These are phyloP conservation scores for Petasospora rhodanensis DNA, from an alignment of 1,139 yeast species.

Conservation along the genomic window DNA sequence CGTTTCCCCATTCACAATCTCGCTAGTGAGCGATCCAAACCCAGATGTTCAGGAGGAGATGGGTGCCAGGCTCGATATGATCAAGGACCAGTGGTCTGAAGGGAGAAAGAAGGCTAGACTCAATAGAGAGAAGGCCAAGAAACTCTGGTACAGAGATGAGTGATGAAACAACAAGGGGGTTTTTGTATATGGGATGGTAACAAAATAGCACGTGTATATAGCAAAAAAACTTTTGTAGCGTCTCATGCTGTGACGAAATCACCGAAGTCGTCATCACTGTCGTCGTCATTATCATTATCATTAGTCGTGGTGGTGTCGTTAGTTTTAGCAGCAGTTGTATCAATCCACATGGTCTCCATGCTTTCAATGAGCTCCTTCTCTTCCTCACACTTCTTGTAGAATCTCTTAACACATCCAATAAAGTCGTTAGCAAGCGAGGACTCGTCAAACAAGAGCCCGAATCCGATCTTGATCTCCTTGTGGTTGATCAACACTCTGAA, in stretches of 20 bases:
- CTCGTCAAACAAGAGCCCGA: slow-evolving; percentile 39
- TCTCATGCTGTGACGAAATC: slow-evolving; percentile 35
- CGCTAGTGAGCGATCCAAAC: slow-evolving; percentile 44
- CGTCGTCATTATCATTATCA: slow-evolving; percentile 11
- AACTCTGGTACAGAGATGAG: slow-evolving; percentile 59
- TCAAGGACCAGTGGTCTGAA: slow-evolving; percentile 47
- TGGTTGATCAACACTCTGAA: slow-evolving; percentile 20
- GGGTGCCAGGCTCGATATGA: slow-evolving; percentile 37
- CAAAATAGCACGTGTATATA: slow-evolving; percentile 7
- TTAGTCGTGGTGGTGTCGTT: too few relatives aligned
- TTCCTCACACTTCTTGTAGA: slow-evolving; percentile 14
- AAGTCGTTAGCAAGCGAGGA: slow-evolving; percentile 33
- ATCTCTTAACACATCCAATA: slow-evolving; percentile 33
- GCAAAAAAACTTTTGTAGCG: neutral
- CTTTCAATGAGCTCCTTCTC: slow-evolving; percentile 3
- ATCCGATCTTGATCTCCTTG: slow-evolving; percentile 20
- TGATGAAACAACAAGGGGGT: slow-evolving; percentile 15
- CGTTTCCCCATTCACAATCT: slow-evolving; percentile 51
- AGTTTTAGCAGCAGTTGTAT: too few relatives aligned
- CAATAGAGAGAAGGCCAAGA: slow-evolving; percentile 49
- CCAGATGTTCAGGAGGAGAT: slow-evolving; percentile 38
- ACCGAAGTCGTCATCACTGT: slow-evolving; percentile 32
- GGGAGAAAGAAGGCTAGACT: slow-evolving; percentile 53
- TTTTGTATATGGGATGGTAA: neutral
- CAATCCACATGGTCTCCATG: too few relatives aligned